Conservation (phyloP, 129 eudicot species). For the Helichrysum umbraculigerum region DNA sequence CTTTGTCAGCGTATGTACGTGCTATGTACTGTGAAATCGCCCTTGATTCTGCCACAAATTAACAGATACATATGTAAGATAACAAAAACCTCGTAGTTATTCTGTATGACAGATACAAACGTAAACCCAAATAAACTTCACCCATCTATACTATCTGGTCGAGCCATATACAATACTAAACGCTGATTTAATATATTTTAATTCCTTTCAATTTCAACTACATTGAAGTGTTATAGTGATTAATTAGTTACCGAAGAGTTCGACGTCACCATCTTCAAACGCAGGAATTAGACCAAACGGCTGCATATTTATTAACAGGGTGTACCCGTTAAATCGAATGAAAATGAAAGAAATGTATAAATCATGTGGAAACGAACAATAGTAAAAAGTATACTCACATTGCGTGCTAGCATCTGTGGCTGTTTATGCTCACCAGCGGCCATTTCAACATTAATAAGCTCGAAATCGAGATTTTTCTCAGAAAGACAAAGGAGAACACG, state of each 20-base stretch:
- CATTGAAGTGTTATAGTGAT: background rate
- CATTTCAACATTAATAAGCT: conserved; percentile 47
- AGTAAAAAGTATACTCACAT: conserved; percentile 32
- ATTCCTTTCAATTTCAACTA: background rate
- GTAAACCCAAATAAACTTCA: no score
- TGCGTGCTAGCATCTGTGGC: conserved; percentile 55
- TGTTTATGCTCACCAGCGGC: conserved; percentile 49
- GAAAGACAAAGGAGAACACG: conserved; percentile 52
- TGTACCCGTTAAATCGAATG: background rate
- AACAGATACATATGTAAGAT: no score
- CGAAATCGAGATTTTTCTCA: conserved; percentile 58
- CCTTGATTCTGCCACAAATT: conserved; percentile 63
- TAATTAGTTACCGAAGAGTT: conserved; percentile 56
- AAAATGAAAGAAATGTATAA: background rate
- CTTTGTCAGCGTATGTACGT: conserved; percentile 37
- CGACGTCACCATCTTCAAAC: conserved; percentile 47
- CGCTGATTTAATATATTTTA: no score
- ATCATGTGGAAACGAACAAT: background rate
- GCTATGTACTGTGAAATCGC: conserved; percentile 56
- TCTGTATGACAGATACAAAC: no score
- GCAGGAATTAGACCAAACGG: conserved; percentile 66
- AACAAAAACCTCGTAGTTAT: no score
- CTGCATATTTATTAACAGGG: conserved; percentile 18
- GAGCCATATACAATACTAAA: no score
- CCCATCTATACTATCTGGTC: no score